phyloP scores from a whole-genome alignment of 495 filamentous ascomycete genomes.

The Aspergillus nanangensis region DNA sequence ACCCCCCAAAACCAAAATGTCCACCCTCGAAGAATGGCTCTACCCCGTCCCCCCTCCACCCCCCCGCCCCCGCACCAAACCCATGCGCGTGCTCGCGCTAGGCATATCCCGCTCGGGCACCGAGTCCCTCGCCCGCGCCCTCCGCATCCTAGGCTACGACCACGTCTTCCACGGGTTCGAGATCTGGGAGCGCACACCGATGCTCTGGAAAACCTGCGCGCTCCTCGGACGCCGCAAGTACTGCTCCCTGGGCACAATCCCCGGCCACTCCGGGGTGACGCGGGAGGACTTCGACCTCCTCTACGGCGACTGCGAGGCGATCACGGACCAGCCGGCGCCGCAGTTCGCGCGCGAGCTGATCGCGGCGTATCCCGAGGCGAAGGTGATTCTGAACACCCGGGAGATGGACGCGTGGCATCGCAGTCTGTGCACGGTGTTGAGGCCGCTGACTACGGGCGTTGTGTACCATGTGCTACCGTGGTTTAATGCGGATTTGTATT shows the following conservation, averaged over 20 bases:
- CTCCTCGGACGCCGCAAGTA: constrained; percentile 7
- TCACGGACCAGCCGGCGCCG: constrained; percentile 51
- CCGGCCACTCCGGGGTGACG: constrained; percentile 1
- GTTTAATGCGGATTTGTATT: constrained; percentile 15
- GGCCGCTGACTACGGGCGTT: constrained; percentile 4
- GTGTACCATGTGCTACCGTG: constrained; percentile 11
- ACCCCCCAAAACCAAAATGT: neutral
- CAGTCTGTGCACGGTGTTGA: constrained; percentile 14
- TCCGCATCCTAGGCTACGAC: constrained; percentile 22
- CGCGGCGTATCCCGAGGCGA: constrained; percentile 55
- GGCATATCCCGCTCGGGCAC: constrained; percentile 26
- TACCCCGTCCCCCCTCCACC: constrained; percentile 6
- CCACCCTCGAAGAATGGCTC: constrained; percentile 9
- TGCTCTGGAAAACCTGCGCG: constrained; percentile 9
- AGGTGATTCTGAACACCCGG: constrained; percentile 50
- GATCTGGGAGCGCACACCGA: neutral
- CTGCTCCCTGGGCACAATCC: neutral
- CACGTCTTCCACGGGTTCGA: constrained; percentile 26
- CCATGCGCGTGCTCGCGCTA: constrained; percentile 20
- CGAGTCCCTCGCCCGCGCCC: constrained; percentile 19
- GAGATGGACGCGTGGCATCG: constrained; percentile 37
- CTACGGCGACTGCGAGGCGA: constrained; percentile 41
- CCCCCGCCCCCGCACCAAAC: constrained; percentile 11
- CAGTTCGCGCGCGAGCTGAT: constrained; percentile 54
- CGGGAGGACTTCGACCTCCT: constrained; percentile 41